These are phyloP conservation scores for Phytopythium vexans DNA, from an alignment of 352 stramenopile species.

Conservation along the genomic window DNA sequence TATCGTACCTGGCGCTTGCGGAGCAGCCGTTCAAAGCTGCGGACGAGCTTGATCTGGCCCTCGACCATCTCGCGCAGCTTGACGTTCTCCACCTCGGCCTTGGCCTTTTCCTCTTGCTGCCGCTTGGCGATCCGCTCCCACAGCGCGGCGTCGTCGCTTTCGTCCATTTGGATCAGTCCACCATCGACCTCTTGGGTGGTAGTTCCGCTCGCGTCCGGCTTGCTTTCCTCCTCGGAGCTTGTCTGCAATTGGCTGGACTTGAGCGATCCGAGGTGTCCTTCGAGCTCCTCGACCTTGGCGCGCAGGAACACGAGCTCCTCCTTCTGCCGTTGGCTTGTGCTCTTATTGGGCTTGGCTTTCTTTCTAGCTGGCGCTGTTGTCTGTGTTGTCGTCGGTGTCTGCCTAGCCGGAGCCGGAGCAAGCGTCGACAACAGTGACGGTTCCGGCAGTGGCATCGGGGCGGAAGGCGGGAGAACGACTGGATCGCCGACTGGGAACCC, in stretches of 20 bases:
- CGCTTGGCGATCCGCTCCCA: constrained; percentile 41
- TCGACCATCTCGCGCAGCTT: constrained; percentile 43
- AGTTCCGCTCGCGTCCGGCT: neutral
- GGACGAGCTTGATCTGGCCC: constrained; percentile 30
- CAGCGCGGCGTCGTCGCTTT: constrained; percentile 3
- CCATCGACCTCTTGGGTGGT: too few species aligned
- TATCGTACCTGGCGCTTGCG: constrained; percentile 25
- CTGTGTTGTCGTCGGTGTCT: neutral
- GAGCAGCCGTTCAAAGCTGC: constrained; percentile 36
- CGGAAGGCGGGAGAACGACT: too few species aligned
- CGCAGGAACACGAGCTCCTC: constrained; percentile 30
- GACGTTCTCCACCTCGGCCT: constrained; percentile 38
- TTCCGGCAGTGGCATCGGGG: neutral
- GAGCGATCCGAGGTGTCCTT: constrained; percentile 14
- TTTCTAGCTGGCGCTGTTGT: constrained; percentile 13
- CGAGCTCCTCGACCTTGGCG: constrained; percentile 19
- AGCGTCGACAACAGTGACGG: neutral
- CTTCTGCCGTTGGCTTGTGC: constrained; percentile 34
- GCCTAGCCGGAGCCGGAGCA: neutral
- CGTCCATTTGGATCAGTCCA: neutral
- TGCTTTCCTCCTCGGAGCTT: neutral
- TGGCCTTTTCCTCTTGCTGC: constrained; percentile 28
- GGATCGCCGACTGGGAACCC: too few species aligned
- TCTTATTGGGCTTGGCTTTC: constrained; percentile 32
- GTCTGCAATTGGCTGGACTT: constrained; percentile 3